Evolutionary conservation across 108 stramenopile genomes (phyloP).

Genomic region (Pseudonitzschia multiseries): DNA sequence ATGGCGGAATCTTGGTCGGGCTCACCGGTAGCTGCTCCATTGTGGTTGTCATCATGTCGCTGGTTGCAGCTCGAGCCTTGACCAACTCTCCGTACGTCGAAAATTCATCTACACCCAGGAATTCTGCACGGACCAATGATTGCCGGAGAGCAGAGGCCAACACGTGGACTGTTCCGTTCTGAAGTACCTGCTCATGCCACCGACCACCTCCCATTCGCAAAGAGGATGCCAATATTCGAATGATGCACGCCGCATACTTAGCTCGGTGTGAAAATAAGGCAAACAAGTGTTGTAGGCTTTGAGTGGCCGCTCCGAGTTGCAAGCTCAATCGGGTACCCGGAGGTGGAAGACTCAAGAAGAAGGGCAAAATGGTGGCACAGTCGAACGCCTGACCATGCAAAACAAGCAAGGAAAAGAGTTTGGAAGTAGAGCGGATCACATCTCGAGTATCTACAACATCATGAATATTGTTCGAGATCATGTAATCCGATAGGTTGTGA

Average conservation of each 20-base stretch:
- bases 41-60: constrained; percentile 21
- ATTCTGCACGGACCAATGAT: constrained; percentile 62
- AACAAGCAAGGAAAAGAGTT: constrained; percentile 34
- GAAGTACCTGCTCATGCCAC: constrained; percentile 75
- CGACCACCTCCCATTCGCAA: constrained; percentile 68
- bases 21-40: constrained; percentile 26
- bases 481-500: constrained; percentile 44
- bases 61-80: constrained; percentile 37
- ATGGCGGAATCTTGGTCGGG: constrained; percentile 47
- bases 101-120: constrained; percentile 27
- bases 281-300: constrained; percentile 60
- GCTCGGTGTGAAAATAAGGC: constrained; percentile 59
- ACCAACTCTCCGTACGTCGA: constrained; percentile 29
- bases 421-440: constrained; percentile 21
- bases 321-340: constrained; percentile 51
- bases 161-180: constrained; percentile 70
- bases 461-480: constrained; percentile 17
- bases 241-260: constrained; percentile 49
- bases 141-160: constrained; percentile 58
- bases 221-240: constrained; percentile 49
- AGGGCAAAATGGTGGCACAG: constrained; percentile 54
- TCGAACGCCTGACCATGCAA: constrained; percentile 42
- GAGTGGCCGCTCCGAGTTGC: constrained; percentile 40
- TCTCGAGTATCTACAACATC: constrained; percentile 30
- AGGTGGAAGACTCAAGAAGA: constrained; percentile 71